Base-by-base conservation (phyloP, 768 basidiomycete species). In the Floccularia luteovirens region DNA sequence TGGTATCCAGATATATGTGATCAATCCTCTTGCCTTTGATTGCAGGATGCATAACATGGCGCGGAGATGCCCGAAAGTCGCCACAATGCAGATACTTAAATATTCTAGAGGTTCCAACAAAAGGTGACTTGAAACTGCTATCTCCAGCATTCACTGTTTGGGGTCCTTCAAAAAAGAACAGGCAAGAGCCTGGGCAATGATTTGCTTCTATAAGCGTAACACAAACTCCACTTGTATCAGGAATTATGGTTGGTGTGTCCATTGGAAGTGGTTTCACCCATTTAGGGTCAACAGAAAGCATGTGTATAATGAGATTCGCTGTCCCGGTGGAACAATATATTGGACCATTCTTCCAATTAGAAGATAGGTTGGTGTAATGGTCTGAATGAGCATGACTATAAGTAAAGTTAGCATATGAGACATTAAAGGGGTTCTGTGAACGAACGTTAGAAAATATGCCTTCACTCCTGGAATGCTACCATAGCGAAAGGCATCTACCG, bases 191-290 rank as follows among this genome's bases (percentile, higher is more conserved):
- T 4, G 96, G 96, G 58, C 94, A 97, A 54, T 98, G 96, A 57
- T 99, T 98, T 7, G 94, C 96, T 52, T 96, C 90, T n/a, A 99
- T 90, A 28, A 93, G 75, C 1, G 91, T 97, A 3, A 97, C 93
- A 25, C 63, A 67, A 24, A 97, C 89, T 2, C 92, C 92, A 20
- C 79, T 77, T 0, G 90, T 90, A 48, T 87, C 62, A 1, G 94
- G 90, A 41, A 96, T 70, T 24, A 77, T 56, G 0, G 77, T 82
- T 0, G 90, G 73, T 0, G 65, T 64, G 57, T 96, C 77, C 74
- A 91, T 77, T 1, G 90, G 87, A 2, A 98, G 67, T 4, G 90
- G 79, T 51, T 85, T 73, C 0, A 99, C 82, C 90, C 90, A 98
- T 64, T 85, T 77, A 36, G 69, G 73, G 54, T 93, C 83, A 6